phyloP scores from a whole-genome alignment of 2,329 filamentous ascomycete genomes.

The Byssoonygena ceratinophila region DNA sequence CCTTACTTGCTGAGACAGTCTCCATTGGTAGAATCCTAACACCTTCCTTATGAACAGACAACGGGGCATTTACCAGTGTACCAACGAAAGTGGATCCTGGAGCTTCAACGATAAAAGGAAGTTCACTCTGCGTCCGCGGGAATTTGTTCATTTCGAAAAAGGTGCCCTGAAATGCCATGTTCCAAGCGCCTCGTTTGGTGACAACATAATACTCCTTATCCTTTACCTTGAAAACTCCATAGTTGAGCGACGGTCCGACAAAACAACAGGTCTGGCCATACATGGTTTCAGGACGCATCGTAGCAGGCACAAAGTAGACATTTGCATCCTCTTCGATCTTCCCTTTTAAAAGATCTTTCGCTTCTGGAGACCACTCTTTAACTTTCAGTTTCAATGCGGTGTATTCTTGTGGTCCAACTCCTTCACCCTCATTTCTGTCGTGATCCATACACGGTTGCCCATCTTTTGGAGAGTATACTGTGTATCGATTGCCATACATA shows the following conservation, averaged over 20 bases:
- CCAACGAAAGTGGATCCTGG: conserved; percentile 72
- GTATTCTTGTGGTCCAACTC: conserved; percentile 80
- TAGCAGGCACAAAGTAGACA: conserved; percentile 84
- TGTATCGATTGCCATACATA: conserved; percentile 86
- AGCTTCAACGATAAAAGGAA: conserved; percentile 64
- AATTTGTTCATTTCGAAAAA: conserved; percentile 49
- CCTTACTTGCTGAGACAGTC: conserved; percentile 80
- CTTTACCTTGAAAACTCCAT: conserved; percentile 73
- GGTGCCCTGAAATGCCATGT: conserved; percentile 91
- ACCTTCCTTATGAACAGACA: conserved; percentile 72
- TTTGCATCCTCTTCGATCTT: conserved; percentile 70
- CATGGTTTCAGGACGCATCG: conserved; percentile 93
- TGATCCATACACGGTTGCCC: conserved; percentile 82
- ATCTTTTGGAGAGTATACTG: conserved; percentile 84
- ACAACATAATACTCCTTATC: conserved; percentile 74
- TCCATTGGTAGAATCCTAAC: conserved; percentile 94
- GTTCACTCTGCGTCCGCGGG: conserved; percentile 54
- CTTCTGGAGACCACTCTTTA: conserved; percentile 73
- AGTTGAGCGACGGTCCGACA: conserved; percentile 70
- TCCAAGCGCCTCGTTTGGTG: conserved; percentile 72
- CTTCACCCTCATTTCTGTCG: conserved; percentile 70
- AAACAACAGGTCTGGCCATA: conserved; percentile 97
- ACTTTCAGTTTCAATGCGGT: conserved; percentile 85
- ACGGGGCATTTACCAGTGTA: conserved; percentile 68
- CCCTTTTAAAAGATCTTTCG: conserved; percentile 58